phyloP scores from a whole-genome alignment of 106 monocot species.

The Posidonia australis region DNA sequence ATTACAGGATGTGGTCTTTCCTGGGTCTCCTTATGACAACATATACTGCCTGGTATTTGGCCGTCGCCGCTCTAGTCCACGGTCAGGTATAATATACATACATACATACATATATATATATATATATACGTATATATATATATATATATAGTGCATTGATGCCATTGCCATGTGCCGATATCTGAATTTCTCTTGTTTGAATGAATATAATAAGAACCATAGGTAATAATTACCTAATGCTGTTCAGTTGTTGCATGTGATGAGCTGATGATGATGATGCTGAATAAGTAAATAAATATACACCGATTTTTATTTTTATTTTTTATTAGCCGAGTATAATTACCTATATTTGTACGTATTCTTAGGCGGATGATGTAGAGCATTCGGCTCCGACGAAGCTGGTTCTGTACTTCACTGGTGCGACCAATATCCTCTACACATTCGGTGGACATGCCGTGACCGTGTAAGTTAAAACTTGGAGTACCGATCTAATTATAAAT shows the following conservation, averaged over 20 bases:
- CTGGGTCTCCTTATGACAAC: conserved; percentile 66
- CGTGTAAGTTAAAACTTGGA: conserved; percentile 32
- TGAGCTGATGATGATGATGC: no score
- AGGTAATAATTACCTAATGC: no score
- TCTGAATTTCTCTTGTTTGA: no score
- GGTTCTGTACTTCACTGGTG: conserved; percentile 91
- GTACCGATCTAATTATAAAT: not conserved
- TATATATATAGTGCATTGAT: no score
- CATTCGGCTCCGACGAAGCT: conserved; percentile 61
- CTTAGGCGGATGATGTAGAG: conserved; percentile 34
- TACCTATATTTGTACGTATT: not conserved
- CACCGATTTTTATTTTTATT: not conserved
- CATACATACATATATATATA: no score
- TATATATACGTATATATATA: no score
- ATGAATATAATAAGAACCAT: no score
- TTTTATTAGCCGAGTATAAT: not conserved
- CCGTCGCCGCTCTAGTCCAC: conserved; percentile 43
- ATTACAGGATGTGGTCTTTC: conserved; percentile 49
- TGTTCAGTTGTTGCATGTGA: no score
- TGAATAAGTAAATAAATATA: not conserved
- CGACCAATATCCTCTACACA: conserved; percentile 93
- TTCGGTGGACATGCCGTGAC: conserved; percentile 94
- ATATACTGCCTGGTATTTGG: conserved; percentile 64
- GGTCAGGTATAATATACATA: conserved; percentile 49
- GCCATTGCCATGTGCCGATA: not conserved